Evolutionary conservation across 495 filamentous ascomycete species (phyloP).

Genomic region (Tirmania nivea): DNA sequence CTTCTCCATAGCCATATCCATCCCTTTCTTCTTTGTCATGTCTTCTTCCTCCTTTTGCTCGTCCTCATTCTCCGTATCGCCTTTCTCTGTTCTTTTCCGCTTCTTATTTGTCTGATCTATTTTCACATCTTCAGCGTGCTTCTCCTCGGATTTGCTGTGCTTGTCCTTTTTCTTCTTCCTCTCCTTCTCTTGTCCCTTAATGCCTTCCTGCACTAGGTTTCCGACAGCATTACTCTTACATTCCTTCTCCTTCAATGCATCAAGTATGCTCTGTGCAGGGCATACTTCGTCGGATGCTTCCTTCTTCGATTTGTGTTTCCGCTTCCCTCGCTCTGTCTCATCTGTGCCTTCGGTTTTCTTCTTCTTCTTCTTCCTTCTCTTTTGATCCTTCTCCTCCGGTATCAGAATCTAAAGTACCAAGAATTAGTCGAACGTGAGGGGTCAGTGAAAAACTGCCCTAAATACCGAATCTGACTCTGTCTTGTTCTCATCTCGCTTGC

Average conservation of each 20-base stretch:
- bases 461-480: too few species aligned
- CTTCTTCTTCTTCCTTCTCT: neutral
- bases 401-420: neutral
- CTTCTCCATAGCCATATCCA: slow-evolving; percentile 1
- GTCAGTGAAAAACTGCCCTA: too few species aligned
- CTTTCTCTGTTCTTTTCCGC: neutral
- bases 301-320: neutral
- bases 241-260: neutral
- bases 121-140: neutral
- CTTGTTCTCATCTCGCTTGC: neutral
- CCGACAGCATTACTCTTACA: neutral
- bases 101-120: neutral
- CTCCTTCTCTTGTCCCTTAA: slow-evolving; percentile 5
- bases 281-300: neutral
- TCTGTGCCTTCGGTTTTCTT: slow-evolving; percentile 1
- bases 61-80: slow-evolving; percentile 12
- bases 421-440: too few species aligned
- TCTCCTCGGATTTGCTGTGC: neutral
- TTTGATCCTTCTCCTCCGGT: slow-evolving; percentile 6
- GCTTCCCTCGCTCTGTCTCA: slow-evolving; percentile 4
- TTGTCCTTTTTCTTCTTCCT: slow-evolving; percentile 4
- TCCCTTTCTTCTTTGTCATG: slow-evolving; percentile 9
- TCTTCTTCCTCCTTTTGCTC: slow-evolving; percentile 9
- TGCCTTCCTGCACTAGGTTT: neutral
- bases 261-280: neutral